Conservation (phyloP, 2,329 filamentous ascomycete species). For the Hypoxylon sp. region DNA sequence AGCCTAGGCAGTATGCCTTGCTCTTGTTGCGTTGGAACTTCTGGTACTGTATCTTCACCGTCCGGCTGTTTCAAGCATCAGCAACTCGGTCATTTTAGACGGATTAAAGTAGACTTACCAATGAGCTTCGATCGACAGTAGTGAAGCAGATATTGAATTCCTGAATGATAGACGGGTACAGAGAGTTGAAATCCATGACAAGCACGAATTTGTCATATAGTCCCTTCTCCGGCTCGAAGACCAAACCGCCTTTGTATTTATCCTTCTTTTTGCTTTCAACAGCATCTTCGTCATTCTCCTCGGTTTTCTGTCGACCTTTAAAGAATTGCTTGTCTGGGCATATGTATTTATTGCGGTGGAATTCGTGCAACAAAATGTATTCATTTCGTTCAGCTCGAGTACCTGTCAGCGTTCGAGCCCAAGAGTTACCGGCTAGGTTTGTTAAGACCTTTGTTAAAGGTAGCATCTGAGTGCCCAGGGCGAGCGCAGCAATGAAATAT, state of each 20-base stretch:
- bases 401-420: conserved; percentile 95
- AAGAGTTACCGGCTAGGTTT: conserved; percentile 97
- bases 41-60: conserved; percentile 89
- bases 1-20: conserved; percentile 90
- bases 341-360: conserved; percentile 96
- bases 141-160: conserved; percentile 99
- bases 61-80: conserved; percentile 68
- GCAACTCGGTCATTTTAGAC: conserved; percentile 27
- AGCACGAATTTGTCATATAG: conserved; percentile 98
- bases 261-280: conserved; percentile 95
- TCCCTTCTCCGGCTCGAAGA: conserved; percentile 97
- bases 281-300: conserved; percentile 79
- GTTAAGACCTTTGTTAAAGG: conserved; percentile 95
- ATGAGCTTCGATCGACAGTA: conserved; percentile 84
- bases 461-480: conserved; percentile 90
- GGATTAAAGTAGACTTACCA: conserved; percentile 68
- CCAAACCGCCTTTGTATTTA: conserved; percentile 98
- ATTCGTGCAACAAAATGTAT: conserved; percentile 98
- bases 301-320: conserved; percentile 79
- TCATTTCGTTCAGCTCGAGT: conserved; percentile 98
- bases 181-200: conserved; percentile 99
- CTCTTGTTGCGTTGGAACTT: conserved; percentile 83
- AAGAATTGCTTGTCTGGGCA: conserved; percentile 94
- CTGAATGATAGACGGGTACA: conserved; percentile 98
- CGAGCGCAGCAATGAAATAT: conserved; percentile 93